Evolutionary conservation across 495 filamentous ascomycete species (phyloP), one percentile per base, ranked within the genome.

Genomic region (Penicilliopsis zonata): DNA sequence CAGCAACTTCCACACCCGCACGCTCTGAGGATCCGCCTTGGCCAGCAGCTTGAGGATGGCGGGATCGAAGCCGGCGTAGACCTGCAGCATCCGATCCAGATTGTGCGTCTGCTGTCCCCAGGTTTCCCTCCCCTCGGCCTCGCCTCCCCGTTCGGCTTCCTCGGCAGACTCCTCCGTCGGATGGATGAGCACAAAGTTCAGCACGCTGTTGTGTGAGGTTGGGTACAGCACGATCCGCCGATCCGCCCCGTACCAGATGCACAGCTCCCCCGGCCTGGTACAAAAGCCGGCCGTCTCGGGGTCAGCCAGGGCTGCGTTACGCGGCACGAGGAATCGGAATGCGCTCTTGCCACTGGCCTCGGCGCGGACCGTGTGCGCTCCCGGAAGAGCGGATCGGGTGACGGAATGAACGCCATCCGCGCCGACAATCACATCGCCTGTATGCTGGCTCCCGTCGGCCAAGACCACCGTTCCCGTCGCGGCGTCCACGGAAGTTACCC

Each of bases 321-420:
- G 54, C 2, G 57, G 47, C 1, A 78, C 53, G 2, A 76, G 44
- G 44, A 80, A 78, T n/a, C 75, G 61, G 48, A 74, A 80, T 2
- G 74, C 74, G 30, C 59, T 67, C 35, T 66, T 71, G 5, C 74
- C 72, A 4, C 63, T 65, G 35, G 62, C 50, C 27, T 60, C 57
- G 3, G 66, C 44, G 10, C 52, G 51, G 15, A 54, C 23, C n/a
- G n/a, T n/a, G 8, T 54, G 48, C 9, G 44, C 49, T 14, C 54
- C 58, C 16, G 52, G 40, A 35, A 76, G 55, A 36, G 64, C 60
- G 14, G 46, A 32, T n/a, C 67, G 47, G 10, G 63, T 60, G 14
- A 47, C 41, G 30, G 65, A 69, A 40, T 68, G 61, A 4, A 72
- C 65, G 1, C 71, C 72, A 40, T 74, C 72, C 10, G 58, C 60